Evolutionary conservation across 441 rosid genomes (phyloP).

Genomic region (Eutrema salsugineum): DNA sequence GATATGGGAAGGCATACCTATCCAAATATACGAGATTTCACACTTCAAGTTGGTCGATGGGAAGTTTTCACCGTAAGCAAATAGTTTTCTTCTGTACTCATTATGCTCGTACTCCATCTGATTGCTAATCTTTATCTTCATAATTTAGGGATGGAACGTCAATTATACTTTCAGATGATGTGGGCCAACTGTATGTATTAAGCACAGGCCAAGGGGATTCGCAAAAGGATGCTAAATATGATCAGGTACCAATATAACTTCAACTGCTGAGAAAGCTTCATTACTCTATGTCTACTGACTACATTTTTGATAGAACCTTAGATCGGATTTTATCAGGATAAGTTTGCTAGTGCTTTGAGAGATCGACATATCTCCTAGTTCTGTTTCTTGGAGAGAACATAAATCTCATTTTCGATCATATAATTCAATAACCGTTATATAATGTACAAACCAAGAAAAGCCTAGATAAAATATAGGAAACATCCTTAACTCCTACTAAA

Average conservation of each 20-base stretch:
- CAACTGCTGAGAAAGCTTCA: slow-evolving; percentile 2
- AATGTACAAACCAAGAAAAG: neutral
- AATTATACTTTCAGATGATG: slow-evolving; percentile 98
- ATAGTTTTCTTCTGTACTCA: neutral
- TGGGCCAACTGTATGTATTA: slow-evolving; percentile 90
- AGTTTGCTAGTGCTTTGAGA: neutral
- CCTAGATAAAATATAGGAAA: neutral
- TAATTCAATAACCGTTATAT: neutral
- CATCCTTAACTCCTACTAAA: neutral
- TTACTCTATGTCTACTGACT: slow-evolving; percentile 2
- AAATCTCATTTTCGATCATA: neutral
- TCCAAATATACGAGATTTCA: slow-evolving; percentile 83
- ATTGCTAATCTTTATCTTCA: slow-evolving; percentile 11
- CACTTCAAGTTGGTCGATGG: slow-evolving; percentile 96
- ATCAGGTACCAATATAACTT: slow-evolving; percentile 64
- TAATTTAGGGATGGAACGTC: slow-evolving; percentile 93
- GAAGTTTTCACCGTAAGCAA: slow-evolving; percentile 98
- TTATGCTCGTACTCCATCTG: slow-evolving; percentile 7
- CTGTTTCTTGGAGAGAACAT: neutral
- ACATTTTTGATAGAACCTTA: neutral
- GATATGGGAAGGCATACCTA: slow-evolving; percentile 99
- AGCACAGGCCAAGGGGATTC: slow-evolving; percentile 99
- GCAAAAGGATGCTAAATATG: slow-evolving; percentile 94
- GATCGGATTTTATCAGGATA: neutral
- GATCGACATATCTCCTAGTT: neutral